phyloP scores from a whole-genome alignment of 2,329 filamentous ascomycete species.

The Drechslerella dactyloides region DNA sequence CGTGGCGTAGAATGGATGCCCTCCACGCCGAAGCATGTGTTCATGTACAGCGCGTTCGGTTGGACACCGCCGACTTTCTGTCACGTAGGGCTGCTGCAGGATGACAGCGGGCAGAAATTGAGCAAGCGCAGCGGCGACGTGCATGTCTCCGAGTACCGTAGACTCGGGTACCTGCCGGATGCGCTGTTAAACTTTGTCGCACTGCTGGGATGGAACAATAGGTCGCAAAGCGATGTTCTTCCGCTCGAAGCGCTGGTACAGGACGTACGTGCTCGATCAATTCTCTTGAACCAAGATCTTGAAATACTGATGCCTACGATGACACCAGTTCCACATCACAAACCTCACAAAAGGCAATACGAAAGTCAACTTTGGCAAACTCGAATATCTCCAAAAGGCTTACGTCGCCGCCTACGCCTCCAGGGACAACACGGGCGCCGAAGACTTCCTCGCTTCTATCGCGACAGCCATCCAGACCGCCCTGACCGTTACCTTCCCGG shows the following conservation, averaged over 20 bases:
- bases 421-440: conserved; percentile 59
- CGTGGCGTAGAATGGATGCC: conserved; percentile 95
- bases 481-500: conserved; percentile 10
- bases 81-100: conserved; percentile 78
- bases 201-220: conserved; percentile 81
- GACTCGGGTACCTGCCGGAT: conserved; percentile 66
- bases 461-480: conserved; percentile 24
- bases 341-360: conserved; percentile 87
- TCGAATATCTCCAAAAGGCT: conserved; percentile 77
- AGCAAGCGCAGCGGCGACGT: conserved; percentile 79
- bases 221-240: conserved; percentile 72
- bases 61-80: conserved; percentile 77
- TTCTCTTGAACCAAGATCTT: conserved; percentile 19
- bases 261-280: conserved; percentile 63
- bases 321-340: conserved; percentile 76
- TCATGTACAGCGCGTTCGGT: conserved; percentile 76
- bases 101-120: conserved; percentile 73
- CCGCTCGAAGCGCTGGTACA: conserved; percentile 72
- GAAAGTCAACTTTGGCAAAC: conserved; percentile 78
- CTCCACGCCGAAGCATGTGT: conserved; percentile 78
- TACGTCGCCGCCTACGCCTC: conserved; percentile 62
- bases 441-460: conserved; percentile 56
- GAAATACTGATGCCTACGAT: conserved; percentile 53
- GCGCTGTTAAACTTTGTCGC: conserved; percentile 80
- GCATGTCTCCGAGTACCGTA: conserved; percentile 63